Evolutionary conservation across 177 flowering plant genomes (phyloP).

Genomic region (Telopea speciosissima): DNA sequence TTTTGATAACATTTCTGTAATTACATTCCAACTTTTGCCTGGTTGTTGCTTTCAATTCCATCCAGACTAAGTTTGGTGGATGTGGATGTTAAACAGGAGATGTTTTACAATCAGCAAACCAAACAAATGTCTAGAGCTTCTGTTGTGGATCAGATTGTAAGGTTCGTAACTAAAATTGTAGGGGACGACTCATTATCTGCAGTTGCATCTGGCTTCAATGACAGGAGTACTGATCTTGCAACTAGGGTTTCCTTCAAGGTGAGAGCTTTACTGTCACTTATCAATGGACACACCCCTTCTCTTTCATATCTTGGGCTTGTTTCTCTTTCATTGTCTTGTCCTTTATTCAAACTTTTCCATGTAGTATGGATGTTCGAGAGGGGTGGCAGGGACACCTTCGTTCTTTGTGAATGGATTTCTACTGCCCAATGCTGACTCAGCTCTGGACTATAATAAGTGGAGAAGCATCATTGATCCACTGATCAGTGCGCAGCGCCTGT

Average conservation of each 20-base stretch:
- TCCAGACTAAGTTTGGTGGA: slow-evolving; percentile 10
- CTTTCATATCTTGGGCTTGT: background rate
- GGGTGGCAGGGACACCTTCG: slow-evolving; percentile 72
- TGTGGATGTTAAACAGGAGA: slow-evolving; percentile 45
- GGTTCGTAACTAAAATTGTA: slow-evolving; percentile 32
- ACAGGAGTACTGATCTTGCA: slow-evolving; percentile 49
- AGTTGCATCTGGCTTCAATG: slow-evolving; percentile 55
- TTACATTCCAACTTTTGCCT: no score
- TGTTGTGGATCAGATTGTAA: slow-evolving; percentile 33
- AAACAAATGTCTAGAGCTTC: slow-evolving; percentile 41
- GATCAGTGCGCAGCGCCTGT: slow-evolving; percentile 9
- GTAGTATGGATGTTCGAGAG: slow-evolving; percentile 83
- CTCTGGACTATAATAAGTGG: slow-evolving; percentile 58
- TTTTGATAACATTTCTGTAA: no score
- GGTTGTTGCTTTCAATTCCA: background rate
- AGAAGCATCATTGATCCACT: slow-evolving; percentile 63
- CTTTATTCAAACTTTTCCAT: slow-evolving; percentile 9
- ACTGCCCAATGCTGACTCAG: slow-evolving; percentile 48
- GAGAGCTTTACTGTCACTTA: slow-evolving; percentile 2
- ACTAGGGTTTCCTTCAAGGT: slow-evolving; percentile 92
- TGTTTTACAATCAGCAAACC: slow-evolving; percentile 58
- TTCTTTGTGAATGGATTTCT: slow-evolving; percentile 77
- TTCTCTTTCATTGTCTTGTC: background rate
- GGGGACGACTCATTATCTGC: slow-evolving; percentile 45
- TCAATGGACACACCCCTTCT: background rate